Base-by-base conservation (phyloP, 345 rosid genomes). In the Hypericum perforatum region DNA sequence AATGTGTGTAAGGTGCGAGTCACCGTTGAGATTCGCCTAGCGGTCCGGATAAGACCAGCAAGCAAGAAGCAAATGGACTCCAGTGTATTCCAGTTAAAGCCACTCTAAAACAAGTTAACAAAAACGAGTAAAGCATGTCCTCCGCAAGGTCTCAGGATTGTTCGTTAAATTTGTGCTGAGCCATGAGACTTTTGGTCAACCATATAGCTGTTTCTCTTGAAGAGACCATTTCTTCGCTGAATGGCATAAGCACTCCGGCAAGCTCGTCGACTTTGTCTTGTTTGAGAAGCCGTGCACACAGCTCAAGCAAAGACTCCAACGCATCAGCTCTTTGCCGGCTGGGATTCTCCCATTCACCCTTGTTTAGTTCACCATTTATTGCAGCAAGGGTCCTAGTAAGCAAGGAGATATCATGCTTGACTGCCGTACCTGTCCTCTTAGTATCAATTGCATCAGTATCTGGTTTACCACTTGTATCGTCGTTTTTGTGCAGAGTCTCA, bases 191-290 rank as follows among this genome's bases (percentile, higher is more conserved):
- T 71, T 81, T 88, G 13, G 95, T 87, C 59, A 92, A 75, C 96
- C 91, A 92, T 55, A 92, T 92, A 16, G 98, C 98, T 11, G 98
- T 92, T 68, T 92, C 98, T 60, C 96, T 85, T 0, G 98, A 90
- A 3, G 98, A 92, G 5, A 86, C 95, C 8, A 68, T 68, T 63
- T 92, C 98, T 64, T 84, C 95, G 3, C 97, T 97, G 41, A 92
- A 92, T 37, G 98, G 98, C 60, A 78, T 78, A 38, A 88, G 82
- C 63, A 92, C 83, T 47, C 97, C 94, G 7, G 94, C 63, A 47
- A 92, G 95, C 58, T 92, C 98, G 9, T 88, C 87, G 8, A 76
- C 63, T 58, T 88, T 88, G 44, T 88, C 95, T 52, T 88, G 91
- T 75, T 84, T 88, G 45, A 92, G 89, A 37, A 92, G 77, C 76